Evolutionary conservation across 192 early-diverging fungal genomes (phyloP).

Genomic region (Thoreauomyces humboldtii): DNA sequence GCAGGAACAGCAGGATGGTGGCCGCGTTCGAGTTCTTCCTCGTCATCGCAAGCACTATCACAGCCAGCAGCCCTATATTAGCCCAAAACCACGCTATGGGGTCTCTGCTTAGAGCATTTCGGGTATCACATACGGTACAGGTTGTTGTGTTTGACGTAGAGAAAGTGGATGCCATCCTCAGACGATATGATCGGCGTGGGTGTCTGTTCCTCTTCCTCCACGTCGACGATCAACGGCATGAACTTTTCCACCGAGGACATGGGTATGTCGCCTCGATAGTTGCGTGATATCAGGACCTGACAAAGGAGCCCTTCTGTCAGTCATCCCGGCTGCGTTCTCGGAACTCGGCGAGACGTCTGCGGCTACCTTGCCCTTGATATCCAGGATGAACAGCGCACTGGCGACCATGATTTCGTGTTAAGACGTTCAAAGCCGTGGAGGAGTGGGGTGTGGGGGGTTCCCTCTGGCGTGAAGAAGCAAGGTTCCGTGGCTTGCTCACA

Average conservation of each 20-base stretch:
- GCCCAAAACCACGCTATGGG: no score
- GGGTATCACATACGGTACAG: slow-evolving; percentile 71
- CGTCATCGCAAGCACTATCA: slow-evolving; percentile 85
- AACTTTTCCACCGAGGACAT: slow-evolving; percentile 95
- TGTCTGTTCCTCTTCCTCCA: slow-evolving; percentile 88
- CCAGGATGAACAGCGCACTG: slow-evolving; percentile 83
- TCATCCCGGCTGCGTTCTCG: no score
- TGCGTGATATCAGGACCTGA: slow-evolving; percentile 89
- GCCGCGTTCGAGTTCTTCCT: slow-evolving; percentile 98
- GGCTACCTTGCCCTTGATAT: slow-evolving; percentile 92
- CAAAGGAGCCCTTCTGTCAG: background rate
- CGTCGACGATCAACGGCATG: slow-evolving; percentile 91
- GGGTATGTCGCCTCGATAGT: slow-evolving; percentile 98
- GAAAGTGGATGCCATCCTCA: slow-evolving; percentile 91
- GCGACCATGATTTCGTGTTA: no score
- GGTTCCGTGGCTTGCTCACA: no score
- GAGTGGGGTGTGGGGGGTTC: no score
- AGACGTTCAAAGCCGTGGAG: no score
- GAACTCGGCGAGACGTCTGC: background rate
- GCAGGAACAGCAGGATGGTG: slow-evolving; percentile 90
- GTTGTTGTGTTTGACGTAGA: slow-evolving; percentile 95
- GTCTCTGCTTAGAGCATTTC: background rate
- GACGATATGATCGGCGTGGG: slow-evolving; percentile 84
- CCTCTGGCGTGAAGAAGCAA: no score
- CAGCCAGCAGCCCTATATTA: background rate